phyloP scores from a whole-genome alignment of 495 filamentous ascomycete species.

The Schizothecium vesticola region DNA sequence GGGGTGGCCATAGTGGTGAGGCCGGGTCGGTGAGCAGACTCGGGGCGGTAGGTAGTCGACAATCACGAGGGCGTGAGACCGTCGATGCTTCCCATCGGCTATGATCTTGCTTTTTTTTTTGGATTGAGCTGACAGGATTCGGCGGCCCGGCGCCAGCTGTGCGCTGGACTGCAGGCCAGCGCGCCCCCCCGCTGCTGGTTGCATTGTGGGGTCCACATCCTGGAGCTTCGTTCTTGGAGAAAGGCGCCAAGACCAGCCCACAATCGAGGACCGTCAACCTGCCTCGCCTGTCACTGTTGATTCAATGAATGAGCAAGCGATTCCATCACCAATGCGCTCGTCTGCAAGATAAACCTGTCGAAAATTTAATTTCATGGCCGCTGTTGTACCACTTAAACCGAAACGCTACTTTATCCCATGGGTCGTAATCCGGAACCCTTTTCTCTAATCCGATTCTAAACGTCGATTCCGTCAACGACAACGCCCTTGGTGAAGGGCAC shows the following conservation, averaged over 20 bases:
- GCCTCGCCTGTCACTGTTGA: not conserved
- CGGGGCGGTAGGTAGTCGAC: not conserved
- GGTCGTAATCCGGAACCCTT: not conserved
- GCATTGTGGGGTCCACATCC: not conserved
- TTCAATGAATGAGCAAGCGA: not conserved
- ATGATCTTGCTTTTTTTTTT: not conserved
- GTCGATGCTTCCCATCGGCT: not conserved
- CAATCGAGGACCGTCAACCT: not conserved
- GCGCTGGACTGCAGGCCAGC: too few species aligned
- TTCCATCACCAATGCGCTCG: not conserved
- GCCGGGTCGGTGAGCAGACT: not conserved
- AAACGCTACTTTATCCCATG: slow-evolving; percentile 2
- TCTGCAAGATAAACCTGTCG: not conserved
- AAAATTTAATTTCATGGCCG: not conserved
- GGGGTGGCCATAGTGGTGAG: slow-evolving; percentile 10
- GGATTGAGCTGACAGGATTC: not conserved
- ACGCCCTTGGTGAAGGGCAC: slow-evolving; percentile 66
- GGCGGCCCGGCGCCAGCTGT: not conserved
- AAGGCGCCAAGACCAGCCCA: not conserved
- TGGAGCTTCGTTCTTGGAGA: not conserved
- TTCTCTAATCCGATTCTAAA: slow-evolving; percentile 40
- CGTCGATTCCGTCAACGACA: slow-evolving; percentile 67
- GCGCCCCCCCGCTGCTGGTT: too few species aligned
- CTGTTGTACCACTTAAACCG: not conserved
- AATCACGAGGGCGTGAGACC: not conserved